Conservation (phyloP, 2,329 filamentous ascomycete genomes). For the Orbilia javanica region DNA sequence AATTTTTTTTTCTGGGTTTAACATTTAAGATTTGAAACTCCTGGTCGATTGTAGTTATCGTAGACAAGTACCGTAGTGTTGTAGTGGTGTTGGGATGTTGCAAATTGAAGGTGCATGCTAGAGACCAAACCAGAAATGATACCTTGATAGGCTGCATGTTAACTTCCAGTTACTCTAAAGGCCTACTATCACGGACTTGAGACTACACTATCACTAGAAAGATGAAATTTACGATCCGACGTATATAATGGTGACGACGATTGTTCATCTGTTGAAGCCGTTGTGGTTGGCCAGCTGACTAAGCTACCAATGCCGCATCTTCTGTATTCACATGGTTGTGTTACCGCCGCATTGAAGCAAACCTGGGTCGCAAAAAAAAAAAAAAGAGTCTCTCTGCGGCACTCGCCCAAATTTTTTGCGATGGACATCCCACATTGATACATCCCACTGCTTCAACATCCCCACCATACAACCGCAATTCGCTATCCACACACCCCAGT, state of each 20-base stretch:
- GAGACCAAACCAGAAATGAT: too few relatives aligned
- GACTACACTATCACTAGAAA: too few relatives aligned
- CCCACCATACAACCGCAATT: neutral
- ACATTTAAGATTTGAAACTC: neutral
- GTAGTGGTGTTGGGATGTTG: neutral
- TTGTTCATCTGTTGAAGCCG: too few relatives aligned
- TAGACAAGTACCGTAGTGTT: neutral
- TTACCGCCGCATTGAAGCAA: neutral
- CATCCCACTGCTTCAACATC: constrained; percentile 15
- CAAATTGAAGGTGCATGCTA: too few relatives aligned
- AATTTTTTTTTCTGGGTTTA: neutral
- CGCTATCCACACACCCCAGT: neutral
- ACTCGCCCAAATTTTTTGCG: constrained; percentile 24
- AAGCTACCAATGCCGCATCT: constrained; percentile 1
- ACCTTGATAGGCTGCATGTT: too few relatives aligned
- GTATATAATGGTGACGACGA: too few relatives aligned
- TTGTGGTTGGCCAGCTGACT: too few relatives aligned
- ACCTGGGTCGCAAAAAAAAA: neutral
- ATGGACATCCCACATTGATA: neutral
- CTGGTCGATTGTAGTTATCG: neutral
- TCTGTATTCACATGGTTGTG: neutral
- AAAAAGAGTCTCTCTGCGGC: constrained; percentile 33
- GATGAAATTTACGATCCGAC: too few relatives aligned
- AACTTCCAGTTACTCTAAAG: too few relatives aligned
- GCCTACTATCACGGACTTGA: too few relatives aligned